phyloP scores from a whole-genome alignment of 257 asterid species.

The Fraxinus pennsylvanica region DNA sequence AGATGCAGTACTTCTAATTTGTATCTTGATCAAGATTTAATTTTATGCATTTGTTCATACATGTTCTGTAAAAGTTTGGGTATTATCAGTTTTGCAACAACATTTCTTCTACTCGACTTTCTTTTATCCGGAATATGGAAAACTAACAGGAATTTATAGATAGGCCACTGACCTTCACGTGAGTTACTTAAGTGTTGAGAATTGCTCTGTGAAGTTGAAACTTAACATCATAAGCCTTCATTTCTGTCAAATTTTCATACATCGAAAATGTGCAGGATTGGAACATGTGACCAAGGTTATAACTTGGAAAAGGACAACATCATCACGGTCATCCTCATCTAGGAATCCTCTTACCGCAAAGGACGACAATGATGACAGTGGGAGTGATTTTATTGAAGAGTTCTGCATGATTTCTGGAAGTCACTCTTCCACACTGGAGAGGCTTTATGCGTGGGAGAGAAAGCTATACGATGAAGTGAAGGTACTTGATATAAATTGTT shows the following conservation, averaged over 20 bases:
- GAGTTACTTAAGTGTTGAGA: not conserved
- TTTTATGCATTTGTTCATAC: constrained; percentile 1
- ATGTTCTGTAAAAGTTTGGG: not conserved
- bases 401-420: constrained; percentile 98
- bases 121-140: not conserved
- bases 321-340: constrained; percentile 94
- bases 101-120: not conserved
- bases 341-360: constrained; percentile 77
- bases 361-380: constrained; percentile 89
- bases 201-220: not conserved
- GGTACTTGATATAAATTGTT: constrained; percentile 39
- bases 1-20: not conserved
- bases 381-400: constrained; percentile 88
- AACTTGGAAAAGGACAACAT: constrained; percentile 92
- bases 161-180: not conserved
- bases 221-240: not conserved
- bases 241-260: constrained; percentile 6
- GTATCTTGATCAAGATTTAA: constrained; percentile 2
- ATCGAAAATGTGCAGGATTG: constrained; percentile 31
- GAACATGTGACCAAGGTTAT: constrained; percentile 78
- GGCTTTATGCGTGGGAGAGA: constrained; percentile 98
- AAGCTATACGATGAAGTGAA: constrained; percentile 96
- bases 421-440: constrained; percentile 93
- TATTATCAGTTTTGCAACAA: not conserved
- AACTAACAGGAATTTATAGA: not conserved